Evolutionary conservation across 371 early-diverging fungal genomes (phyloP), one percentile per base, ranked within the genome.

Genomic region (Batkoa obscura): DNA sequence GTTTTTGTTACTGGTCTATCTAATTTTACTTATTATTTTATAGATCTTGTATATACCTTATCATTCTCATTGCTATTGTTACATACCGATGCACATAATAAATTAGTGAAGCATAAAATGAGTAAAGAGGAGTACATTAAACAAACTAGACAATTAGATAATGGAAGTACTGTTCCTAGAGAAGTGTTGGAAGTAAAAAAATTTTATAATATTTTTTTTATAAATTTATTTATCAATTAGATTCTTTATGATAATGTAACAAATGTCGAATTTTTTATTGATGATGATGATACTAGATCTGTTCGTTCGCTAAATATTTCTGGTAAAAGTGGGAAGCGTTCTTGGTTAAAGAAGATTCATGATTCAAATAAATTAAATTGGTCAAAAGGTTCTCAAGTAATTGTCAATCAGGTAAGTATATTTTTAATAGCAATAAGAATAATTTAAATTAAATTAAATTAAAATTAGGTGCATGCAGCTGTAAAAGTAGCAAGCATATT

Each of bases 31-130:
- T 23, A 23, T 23, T 23, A 23, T 56, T 42, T 13, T 36, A 23
- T 56, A 80, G 88, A 86, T 59, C 69, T 73, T n/a, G 77, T 81
- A 32, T 86, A 88, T 62, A 75, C 85, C 10, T 68, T 90, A 30
- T 74, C 90, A 2, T 92, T 87, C 65, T 83, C 90, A 0, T 68
- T 95, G 13, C 70, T 93, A 59, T 68, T 91, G 53, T 75, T 94
- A 32, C 91, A 94, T 68, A 90, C 92, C 2, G 93, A 93, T 63
- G 84, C 88, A 17, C 90, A 92, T 68, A 91, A 90, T 66, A 85
- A 84, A 60, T 77, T 79, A 58, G 79, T 88, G 13, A 75, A 75
- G 38, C 79, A 76, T 57, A 92, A 88, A 66, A 90, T 90, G 78
- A 75, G 79, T 49, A 83, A 82, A 67, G 80, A 83, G 30, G 85